These are phyloP conservation scores for Pseudocercospora fuligena DNA, from an alignment of 2,329 filamentous ascomycete species.

Conservation along the genomic window DNA sequence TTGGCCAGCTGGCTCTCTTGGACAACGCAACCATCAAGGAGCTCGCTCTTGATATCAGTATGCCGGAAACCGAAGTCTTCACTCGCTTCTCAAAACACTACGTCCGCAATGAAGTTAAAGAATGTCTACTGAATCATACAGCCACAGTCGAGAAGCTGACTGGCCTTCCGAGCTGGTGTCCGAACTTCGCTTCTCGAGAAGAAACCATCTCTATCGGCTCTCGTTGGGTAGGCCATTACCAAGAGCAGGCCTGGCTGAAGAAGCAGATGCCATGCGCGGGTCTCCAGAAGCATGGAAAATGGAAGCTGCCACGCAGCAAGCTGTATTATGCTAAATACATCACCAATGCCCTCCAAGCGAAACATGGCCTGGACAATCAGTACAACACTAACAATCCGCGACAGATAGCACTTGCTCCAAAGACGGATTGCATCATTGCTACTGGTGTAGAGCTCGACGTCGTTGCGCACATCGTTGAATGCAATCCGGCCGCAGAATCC, in stretches of 20 bases:
- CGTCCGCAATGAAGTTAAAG: constrained; percentile 9
- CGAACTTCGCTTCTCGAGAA: constrained; percentile 9
- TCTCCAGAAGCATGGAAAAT: constrained; percentile 7
- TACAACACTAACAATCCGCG: constrained; percentile 9
- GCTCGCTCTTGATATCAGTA: neutral
- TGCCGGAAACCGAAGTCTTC: neutral
- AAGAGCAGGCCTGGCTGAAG: constrained; percentile 7
- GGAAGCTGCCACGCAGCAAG: neutral
- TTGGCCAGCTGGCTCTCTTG: neutral
- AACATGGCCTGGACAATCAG: neutral
- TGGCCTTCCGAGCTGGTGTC: constrained; percentile 6
- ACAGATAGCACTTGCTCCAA: constrained; percentile 3
- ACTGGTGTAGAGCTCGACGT: neutral
- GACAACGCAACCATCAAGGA: neutral
- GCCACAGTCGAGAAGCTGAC: neutral
- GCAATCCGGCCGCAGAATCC: constrained; percentile 4
- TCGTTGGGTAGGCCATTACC: constrained; percentile 8
- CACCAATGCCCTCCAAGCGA: neutral
- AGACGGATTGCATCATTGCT: neutral
- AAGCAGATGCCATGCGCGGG: constrained; percentile 6
- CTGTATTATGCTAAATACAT: constrained; percentile 7
- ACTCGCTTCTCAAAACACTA: constrained; percentile 8
- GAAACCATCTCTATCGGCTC: constrained; percentile 2
- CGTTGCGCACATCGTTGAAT: neutral
- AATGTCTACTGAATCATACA: constrained; percentile 10